Percentiles rank a stretch among this genome's conserved stretches.
Evolutionary conservation across 805 yeast genomes (phyloP).

Genomic region (Suhomyces sp.): DNA sequence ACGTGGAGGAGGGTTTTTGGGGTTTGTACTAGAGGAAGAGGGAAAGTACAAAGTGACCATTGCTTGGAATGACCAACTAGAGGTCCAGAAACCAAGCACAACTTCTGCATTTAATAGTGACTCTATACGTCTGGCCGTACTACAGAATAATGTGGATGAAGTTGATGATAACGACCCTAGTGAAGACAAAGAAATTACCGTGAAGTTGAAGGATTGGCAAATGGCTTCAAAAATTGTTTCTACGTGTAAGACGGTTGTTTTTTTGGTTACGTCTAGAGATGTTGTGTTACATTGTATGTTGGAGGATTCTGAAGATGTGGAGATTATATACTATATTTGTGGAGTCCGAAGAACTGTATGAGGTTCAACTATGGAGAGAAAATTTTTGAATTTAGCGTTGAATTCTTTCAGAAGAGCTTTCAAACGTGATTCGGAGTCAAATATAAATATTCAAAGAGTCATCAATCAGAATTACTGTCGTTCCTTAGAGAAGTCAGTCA

Average conservation of each 20-base stretch:
- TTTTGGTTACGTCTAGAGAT: constrained; percentile 56
- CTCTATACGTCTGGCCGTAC: constrained; percentile 19
- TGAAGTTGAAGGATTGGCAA: constrained; percentile 66
- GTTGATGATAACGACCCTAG: constrained; percentile 15
- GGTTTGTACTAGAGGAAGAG: constrained; percentile 55
- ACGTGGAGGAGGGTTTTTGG: constrained; percentile 46
- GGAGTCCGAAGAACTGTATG: too few species aligned
- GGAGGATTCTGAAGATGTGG: constrained; percentile 64
- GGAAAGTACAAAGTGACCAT: constrained; percentile 52
- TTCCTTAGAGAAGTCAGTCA: too few species aligned
- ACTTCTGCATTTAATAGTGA: constrained; percentile 20
- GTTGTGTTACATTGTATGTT: constrained; percentile 66
- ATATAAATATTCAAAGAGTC: too few species aligned
- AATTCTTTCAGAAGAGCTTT: too few species aligned
- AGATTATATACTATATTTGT: constrained; percentile 61
- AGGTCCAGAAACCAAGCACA: constrained; percentile 37
- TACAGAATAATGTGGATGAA: constrained; percentile 11
- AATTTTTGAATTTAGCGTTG: too few species aligned
- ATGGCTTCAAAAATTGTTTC: constrained; percentile 61
- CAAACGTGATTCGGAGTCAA: too few species aligned
- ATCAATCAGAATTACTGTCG: too few species aligned
- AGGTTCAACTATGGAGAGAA: too few species aligned
- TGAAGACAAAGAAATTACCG: constrained; percentile 46
- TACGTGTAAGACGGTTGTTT: constrained; percentile 57
- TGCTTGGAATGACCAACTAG: constrained; percentile 57